phyloP scores from a whole-genome alignment of 2,329 filamentous ascomycete species.

The Cercospora sesami region DNA sequence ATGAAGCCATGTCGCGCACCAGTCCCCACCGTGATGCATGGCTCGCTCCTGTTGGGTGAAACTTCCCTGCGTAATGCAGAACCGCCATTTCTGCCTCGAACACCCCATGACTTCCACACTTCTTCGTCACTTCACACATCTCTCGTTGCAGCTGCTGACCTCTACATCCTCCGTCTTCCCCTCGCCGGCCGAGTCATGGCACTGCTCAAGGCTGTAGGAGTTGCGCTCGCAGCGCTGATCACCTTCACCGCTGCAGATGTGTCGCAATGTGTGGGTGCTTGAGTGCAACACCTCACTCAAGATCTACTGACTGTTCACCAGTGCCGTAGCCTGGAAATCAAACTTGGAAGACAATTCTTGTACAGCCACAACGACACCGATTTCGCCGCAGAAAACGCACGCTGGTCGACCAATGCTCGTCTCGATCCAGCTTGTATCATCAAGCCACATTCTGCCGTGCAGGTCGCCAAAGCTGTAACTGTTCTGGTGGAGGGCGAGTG shows the following conservation, averaged over 20 bases:
- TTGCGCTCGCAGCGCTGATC: neutral
- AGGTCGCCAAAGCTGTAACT: constrained; percentile 10
- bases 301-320: neutral
- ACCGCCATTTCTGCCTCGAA: neutral
- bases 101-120: neutral
- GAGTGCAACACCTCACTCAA: neutral
- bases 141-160: neutral
- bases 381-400: neutral
- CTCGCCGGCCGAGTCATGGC: neutral
- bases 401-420: constrained; percentile 15
- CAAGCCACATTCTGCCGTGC: constrained; percentile 7
- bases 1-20: neutral
- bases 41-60: neutral
- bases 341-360: neutral
- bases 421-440: constrained; percentile 17
- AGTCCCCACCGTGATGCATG: neutral
- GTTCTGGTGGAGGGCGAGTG: constrained; percentile 7
- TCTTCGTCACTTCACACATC: neutral
- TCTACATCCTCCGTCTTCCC: neutral
- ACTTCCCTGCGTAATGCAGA: neutral
- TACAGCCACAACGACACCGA: neutral
- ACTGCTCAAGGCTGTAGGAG: neutral
- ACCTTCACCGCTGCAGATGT: neutral
- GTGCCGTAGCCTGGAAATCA: neutral
- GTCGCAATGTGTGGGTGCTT: neutral